Base-by-base conservation (phyloP, 2,329 filamentous ascomycete genomes). In the Hypoxylon sp. region DNA sequence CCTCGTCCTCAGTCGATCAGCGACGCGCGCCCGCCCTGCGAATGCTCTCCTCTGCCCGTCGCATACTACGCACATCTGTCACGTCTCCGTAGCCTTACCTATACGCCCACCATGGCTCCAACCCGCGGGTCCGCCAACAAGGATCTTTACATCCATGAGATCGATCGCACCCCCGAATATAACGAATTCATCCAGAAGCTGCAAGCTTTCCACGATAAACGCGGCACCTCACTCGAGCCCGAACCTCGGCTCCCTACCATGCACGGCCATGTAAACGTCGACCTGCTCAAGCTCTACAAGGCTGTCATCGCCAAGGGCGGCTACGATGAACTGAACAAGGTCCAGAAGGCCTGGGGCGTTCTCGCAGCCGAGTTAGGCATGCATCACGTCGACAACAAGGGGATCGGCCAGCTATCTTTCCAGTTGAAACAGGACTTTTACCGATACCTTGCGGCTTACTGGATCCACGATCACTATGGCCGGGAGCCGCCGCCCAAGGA, bases 401-500 rank as follows among this genome's bases (percentile, higher is more conserved):
- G 68, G 5, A 58, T 84, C 62, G 83, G 91, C 5, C 91, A 91
- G n/a, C 86, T 92, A 57, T 92, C 91, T 11, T 96, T 96, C 76
- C 84, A 89, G 57, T 79, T 96, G 53, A 97, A 97, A 77, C 89
- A 90, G 53, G 87, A 90, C 62, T 97, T 95, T 78, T 96, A 96
- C 79, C 93, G 92, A 74, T 92, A 94, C 69, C 83, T 97, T 40
- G 89, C 89, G 10, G 92, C 92, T 1, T 97, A 90, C 75, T 92
- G 96, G 75, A 95, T 96, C 69, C 85, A 85, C 42, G 88, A 86
- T 9, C 77, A 92, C 37, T 89, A 93, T 76, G 84, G 87, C 50
- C 87, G 89, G 74, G 90, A 92, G 61, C 92, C 92, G 0, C 92
- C 92, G 13, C 91, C 92, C 4, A 92, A 90, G 67, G 91, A 96